Evolutionary conservation across 441 rosid species (phyloP).

Genomic region (Adansonia rubrostipa): DNA sequence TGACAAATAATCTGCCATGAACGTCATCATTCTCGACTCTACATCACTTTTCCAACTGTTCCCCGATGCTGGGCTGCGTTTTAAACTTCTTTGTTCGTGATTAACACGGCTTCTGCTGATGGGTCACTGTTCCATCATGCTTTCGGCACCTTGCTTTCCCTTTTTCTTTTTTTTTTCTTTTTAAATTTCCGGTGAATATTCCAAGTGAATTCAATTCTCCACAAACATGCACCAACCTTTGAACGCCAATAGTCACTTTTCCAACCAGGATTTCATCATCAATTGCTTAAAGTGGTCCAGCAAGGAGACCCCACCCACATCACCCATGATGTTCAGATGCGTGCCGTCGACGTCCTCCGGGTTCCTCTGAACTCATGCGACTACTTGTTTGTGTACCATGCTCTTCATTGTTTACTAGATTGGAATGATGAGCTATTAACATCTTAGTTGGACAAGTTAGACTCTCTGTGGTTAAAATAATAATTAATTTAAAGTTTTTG

Average conservation of each 20-base stretch:
- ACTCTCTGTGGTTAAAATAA: background rate
- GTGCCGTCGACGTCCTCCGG: background rate
- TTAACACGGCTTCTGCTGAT: background rate
- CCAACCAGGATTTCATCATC: conserved; percentile 9
- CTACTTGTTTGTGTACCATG: background rate
- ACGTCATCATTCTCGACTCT: too few relatives aligned
- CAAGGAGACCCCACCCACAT: background rate
- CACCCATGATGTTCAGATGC: background rate
- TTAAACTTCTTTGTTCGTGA: background rate
- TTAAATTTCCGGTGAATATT: background rate
- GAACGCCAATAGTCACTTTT: background rate
- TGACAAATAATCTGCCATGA: too few relatives aligned
- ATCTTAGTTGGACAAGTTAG: conserved; percentile 1
- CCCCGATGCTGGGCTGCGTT: too few relatives aligned
- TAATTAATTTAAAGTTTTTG: background rate
- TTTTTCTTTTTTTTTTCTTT: too few relatives aligned
- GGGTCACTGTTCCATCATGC: conserved; percentile 6
- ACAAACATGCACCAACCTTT: background rate
- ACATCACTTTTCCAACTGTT: too few relatives aligned
- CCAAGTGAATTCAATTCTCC: conserved; percentile 6
- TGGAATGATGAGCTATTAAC: background rate
- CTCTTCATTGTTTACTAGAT: background rate
- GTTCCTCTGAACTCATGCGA: background rate
- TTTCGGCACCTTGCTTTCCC: background rate
- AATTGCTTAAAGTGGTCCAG: conserved; percentile 19